Conservation (phyloP, 2,329 filamentous ascomycete genomes). For the Purpureocillium lavendulum region DNA sequence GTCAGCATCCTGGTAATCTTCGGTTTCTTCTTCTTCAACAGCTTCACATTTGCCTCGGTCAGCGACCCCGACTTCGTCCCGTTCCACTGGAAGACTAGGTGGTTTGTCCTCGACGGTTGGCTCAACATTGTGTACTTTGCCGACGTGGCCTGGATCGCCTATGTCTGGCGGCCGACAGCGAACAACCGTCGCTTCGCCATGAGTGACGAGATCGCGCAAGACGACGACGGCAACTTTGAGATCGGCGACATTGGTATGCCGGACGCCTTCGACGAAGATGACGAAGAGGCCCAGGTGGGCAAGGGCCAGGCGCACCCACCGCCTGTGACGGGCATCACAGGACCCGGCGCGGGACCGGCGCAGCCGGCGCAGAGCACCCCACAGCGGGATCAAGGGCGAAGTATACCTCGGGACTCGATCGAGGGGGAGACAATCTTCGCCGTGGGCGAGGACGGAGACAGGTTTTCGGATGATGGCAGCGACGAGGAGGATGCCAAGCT, state of each 20-base stretch:
- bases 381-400: constrained; percentile 13
- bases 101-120: constrained; percentile 98
- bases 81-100: constrained; percentile 92
- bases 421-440: constrained; percentile 96
- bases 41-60: constrained; percentile 83
- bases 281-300: constrained; percentile 46
- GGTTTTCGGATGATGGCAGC: constrained; percentile 67
- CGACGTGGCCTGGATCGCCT: constrained; percentile 87
- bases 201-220: constrained; percentile 98
- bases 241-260: constrained; percentile 83
- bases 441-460: constrained; percentile 76
- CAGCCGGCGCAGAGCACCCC: constrained; percentile 14
- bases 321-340: constrained; percentile 16
- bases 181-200: constrained; percentile 98
- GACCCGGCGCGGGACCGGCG: constrained; percentile 1
- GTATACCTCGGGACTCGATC: constrained; percentile 44
- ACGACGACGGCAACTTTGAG: constrained; percentile 91
- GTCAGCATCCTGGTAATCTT: constrained; percentile 92
- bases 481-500: constrained; percentile 40
- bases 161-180: constrained; percentile 90
- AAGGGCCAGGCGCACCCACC: constrained; percentile 16
- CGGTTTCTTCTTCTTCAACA: constrained; percentile 97
- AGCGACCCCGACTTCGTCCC: constrained; percentile 85
- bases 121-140: constrained; percentile 92
- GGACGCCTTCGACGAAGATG: constrained; percentile 48